A percentile compares a stretch with the other conserved stretches of the same genome.
These are phyloP conservation scores for Dalechampia spathulata DNA, from an alignment of 441 rosid genomes.

Conservation along the genomic window DNA sequence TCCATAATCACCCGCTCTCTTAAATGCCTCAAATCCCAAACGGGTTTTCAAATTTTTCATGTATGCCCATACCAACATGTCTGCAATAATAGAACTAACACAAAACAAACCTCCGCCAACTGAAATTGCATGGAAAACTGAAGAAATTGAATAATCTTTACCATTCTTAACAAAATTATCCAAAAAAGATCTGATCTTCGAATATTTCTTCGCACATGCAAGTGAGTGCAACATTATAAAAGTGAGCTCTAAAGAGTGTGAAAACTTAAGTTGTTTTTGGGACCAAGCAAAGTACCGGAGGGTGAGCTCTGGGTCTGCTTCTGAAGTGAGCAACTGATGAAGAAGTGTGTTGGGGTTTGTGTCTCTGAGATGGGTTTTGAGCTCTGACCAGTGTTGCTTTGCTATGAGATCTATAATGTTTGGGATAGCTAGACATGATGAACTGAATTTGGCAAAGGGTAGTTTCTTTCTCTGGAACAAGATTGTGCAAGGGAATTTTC, in stretches of 20 bases:
- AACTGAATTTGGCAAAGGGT: slow-evolving; percentile 19
- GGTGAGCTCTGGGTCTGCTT: slow-evolving; percentile 44
- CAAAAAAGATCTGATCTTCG: slow-evolving; percentile 61
- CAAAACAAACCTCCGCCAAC: slow-evolving; percentile 40
- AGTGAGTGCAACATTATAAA: slow-evolving; percentile 43
- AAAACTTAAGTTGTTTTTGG: slow-evolving; percentile 25
- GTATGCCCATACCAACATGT: slow-evolving; percentile 60
- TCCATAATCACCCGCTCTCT: slow-evolving; percentile 63
- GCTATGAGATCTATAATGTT: slow-evolving; percentile 34
- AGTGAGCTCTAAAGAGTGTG: slow-evolving; percentile 26
- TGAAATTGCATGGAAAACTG: slow-evolving; percentile 50
- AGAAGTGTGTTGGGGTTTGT: slow-evolving; percentile 31
- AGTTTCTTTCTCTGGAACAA: slow-evolving; percentile 19
- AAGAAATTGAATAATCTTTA: slow-evolving; percentile 32
- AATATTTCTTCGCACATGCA: slow-evolving; percentile 35
- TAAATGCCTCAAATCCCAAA: slow-evolving; percentile 60
- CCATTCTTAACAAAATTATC: slow-evolving; percentile 43
- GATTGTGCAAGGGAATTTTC: slow-evolving; percentile 6
- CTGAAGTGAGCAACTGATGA: slow-evolving; percentile 38
- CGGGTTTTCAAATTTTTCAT: slow-evolving; percentile 35
- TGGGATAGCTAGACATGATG: slow-evolving; percentile 13
- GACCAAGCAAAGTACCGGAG: slow-evolving; percentile 47
- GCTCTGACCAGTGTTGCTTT: slow-evolving; percentile 61
- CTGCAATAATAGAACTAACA: slow-evolving; percentile 45
- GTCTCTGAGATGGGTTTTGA: slow-evolving; percentile 28